These are phyloP conservation scores for Penicillium sp. DNA, from an alignment of 2,329 filamentous ascomycete genomes.

Conservation along the genomic window DNA sequence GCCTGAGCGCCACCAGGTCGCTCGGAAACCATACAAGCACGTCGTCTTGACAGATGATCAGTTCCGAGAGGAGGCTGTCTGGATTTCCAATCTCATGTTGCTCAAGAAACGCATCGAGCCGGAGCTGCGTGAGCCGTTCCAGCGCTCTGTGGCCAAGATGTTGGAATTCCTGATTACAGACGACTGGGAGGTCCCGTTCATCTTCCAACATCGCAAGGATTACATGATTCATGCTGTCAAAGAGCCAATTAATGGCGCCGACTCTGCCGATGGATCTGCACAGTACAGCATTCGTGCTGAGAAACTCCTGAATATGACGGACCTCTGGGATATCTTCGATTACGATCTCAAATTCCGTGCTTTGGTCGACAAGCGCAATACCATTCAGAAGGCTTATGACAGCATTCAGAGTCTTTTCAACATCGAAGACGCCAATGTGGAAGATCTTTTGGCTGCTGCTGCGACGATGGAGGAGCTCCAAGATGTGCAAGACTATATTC, in stretches of 20 bases:
- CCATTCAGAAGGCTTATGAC: conserved; percentile 75
- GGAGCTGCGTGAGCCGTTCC: conserved; percentile 78
- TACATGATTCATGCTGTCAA: conserved; percentile 90
- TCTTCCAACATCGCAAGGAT: conserved; percentile 97
- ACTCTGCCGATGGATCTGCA: conserved; percentile 65
- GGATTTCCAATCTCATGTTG: conserved; percentile 89
- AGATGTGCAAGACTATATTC: conserved; percentile 92
- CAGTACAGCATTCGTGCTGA: conserved; percentile 75
- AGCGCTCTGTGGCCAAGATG: conserved; percentile 84
- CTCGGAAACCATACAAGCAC: conserved; percentile 83
- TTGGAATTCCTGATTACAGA: conserved; percentile 94
- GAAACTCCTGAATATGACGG: conserved; percentile 86
- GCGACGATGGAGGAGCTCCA: conserved; percentile 92
- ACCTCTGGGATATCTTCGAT: conserved; percentile 93
- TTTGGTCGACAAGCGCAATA: conserved; percentile 85
- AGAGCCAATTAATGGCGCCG: conserved; percentile 59
- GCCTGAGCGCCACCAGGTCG: conserved; percentile 90
- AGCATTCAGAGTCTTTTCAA: conserved; percentile 67
- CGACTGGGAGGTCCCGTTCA: conserved; percentile 93
- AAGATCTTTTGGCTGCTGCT: conserved; percentile 77
- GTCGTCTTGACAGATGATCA: conserved; percentile 78
- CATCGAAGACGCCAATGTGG: conserved; percentile 71
- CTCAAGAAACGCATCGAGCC: conserved; percentile 75
- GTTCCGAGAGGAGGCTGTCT: conserved; percentile 83
- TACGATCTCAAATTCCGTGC: conserved; percentile 94